Base-by-base conservation (phyloP, 306 rosid genomes). In the Arachis stenosperma region DNA sequence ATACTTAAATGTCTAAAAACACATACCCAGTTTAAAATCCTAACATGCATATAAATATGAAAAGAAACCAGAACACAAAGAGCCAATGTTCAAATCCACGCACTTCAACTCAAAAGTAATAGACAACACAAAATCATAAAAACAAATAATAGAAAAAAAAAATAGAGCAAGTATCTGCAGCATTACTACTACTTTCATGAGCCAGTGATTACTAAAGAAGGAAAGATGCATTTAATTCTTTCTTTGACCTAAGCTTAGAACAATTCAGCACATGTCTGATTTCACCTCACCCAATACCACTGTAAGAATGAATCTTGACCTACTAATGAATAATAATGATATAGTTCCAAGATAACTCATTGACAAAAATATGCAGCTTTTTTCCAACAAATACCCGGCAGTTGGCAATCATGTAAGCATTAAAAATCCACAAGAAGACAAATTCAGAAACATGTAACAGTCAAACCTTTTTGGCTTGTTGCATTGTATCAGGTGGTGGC, bases 401-500 rank as follows among this genome's bases (percentile, higher is more conserved):
- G 53, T 48, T 29, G 17, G 46, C 36, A 62, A 75, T 47, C 57
- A 40, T 7, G 51, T 62, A 12, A 58, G 7, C 11, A 56, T 11
- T 0, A 69, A 46, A 58, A 64, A 13, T 69, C 7, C 10, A 33
- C 10, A 56, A 15, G 15, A 69, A 46, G 2, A 8, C 60, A 11
- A 78, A 56, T 13, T 41, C 64, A 48, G 17, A 54, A 44, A 39
- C n/a, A 52, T 30, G 56, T 22, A 58, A 12, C 61, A 55, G 27
- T 2, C 50, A 60, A 60, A 85, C 98, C 97, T 94, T 88, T 79
- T 91, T 81, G 17, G 90, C 89, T 81, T 88, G 96, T 74, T 86
- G 91, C 70, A 84, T 47, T 47, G 92, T 85, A 78, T 90, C 94
- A 8, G 94, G 92, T 11, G 98, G 96, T 55, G 97, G 87, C 71